phyloP scores from a whole-genome alignment of 345 rosid species.

The Sisymbrium altissimum region DNA sequence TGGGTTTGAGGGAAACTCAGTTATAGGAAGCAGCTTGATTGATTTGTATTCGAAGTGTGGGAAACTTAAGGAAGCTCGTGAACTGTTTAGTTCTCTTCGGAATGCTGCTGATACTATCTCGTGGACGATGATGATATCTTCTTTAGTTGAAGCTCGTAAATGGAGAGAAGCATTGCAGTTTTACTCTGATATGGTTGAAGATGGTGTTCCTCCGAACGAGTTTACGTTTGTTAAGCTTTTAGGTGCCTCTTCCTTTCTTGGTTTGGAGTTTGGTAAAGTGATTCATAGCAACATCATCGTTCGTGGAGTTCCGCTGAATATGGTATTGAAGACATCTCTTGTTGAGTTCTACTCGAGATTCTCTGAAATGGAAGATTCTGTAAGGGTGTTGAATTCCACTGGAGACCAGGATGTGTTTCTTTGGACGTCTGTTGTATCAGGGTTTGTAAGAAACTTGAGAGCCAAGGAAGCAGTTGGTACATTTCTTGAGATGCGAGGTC shows the following conservation, averaged over 20 bases:
- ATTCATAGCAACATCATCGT: slow-evolving; percentile 50
- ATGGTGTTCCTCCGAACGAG: slow-evolving; percentile 51
- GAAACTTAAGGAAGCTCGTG: slow-evolving; percentile 39
- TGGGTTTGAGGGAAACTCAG: slow-evolving; percentile 48
- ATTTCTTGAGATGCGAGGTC: slow-evolving; percentile 48
- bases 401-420: slow-evolving; percentile 45
- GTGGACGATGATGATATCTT: slow-evolving; percentile 72
- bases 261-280: slow-evolving; percentile 47
- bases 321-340: slow-evolving; percentile 62
- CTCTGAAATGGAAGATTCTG: slow-evolving; percentile 45
- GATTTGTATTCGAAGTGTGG: slow-evolving; percentile 58
- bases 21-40: slow-evolving; percentile 47
- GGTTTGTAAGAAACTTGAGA: slow-evolving; percentile 43
- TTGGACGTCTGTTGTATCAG: slow-evolving; percentile 60
- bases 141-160: slow-evolving; percentile 42
- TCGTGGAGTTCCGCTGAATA: slow-evolving; percentile 47
- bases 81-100: slow-evolving; percentile 39
- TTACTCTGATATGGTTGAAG: slow-evolving; percentile 50
- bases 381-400: slow-evolving; percentile 42
- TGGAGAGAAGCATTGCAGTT: slow-evolving; percentile 48
- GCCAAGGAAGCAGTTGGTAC: slow-evolving; percentile 44
- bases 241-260: slow-evolving; percentile 40
- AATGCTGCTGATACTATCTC: slow-evolving; percentile 50
- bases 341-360: slow-evolving; percentile 56
- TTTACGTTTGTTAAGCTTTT: slow-evolving; percentile 62